These are phyloP conservation scores for Skeletonema costatum DNA, from an alignment of 108 stramenopile genomes.

Conservation along the genomic window DNA sequence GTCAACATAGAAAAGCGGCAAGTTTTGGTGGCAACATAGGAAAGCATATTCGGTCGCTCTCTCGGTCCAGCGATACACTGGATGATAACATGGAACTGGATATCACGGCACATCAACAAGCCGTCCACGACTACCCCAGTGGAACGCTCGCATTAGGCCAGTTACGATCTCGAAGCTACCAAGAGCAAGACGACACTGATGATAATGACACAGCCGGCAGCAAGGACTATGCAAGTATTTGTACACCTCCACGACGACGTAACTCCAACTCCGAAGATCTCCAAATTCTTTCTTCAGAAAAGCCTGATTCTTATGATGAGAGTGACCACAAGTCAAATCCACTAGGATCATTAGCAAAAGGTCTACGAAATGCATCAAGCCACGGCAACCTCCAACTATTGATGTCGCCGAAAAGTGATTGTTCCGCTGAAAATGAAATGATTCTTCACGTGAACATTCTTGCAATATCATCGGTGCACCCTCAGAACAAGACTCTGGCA, in stretches of 20 bases:
- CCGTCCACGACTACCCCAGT: constrained; percentile 15
- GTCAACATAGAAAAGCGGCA: constrained; percentile 4
- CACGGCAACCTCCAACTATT: constrained; percentile 23
- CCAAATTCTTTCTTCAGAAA: neutral
- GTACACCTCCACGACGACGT: neutral
- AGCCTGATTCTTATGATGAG: neutral
- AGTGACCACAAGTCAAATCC: neutral
- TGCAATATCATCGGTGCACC: constrained; percentile 81
- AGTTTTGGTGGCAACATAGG: constrained; percentile 10
- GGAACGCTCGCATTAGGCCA: constrained; percentile 19
- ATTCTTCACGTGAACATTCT: constrained; percentile 47
- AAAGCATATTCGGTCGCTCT: constrained; percentile 11
- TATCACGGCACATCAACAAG: neutral
- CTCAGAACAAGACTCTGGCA: constrained; percentile 68
- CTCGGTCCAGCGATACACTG: constrained; percentile 1
- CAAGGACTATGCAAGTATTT: neutral
- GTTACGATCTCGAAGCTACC: neutral
- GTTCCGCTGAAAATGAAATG: constrained; percentile 20
- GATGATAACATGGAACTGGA: neutral
- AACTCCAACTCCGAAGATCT: neutral
- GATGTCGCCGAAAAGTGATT: neutral
- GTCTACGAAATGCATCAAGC: constrained; percentile 14
- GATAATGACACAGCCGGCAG: constrained; percentile 6
- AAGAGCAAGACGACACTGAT: constrained; percentile 11
- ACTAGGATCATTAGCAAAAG: neutral